Evolutionary conservation across 192 early-diverging fungal species (phyloP), one percentile per base, ranked within the genome.

Genomic region (Backusella liffmaniae): DNA sequence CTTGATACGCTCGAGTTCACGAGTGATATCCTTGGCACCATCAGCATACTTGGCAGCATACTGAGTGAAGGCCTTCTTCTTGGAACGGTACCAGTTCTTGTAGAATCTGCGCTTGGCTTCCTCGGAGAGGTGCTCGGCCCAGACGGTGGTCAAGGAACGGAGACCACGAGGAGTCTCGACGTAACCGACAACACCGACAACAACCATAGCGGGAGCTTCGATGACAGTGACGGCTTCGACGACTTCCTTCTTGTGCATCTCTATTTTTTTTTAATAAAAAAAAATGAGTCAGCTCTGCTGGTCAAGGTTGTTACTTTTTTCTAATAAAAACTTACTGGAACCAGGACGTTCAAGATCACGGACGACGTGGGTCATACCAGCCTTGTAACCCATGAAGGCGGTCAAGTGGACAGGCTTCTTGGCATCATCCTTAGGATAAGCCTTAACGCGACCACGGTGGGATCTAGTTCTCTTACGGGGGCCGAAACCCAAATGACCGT

Each of bases 51-150:
- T 98, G 90, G 95, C 92, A 85, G 96, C 91, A 90, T 98, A 98
- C 90, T 97, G 96, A 90, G 97, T 99, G 94, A 96, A 99, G 49
- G 97, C 98, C 96, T 99, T 99, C 90, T 97, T 97, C 95, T 99
- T 99, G 84, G 96, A 97, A 84, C 94, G 91, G 94, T 99, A 99
- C 96, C 96, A 99, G 95, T 97, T 99, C 94, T 98, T 97, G 96
- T 99, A 99, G 95, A 99, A 98, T 86, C 98, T 94, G 82, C 98
- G 95, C 91, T 93, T 96, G 76, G 98, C 85, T 84, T 98, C 98
- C 77, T 99, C 97, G 75, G 90, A 92, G 73, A 99, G 89, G 86
- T 99, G 97, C 91, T 99, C 95, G 73, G 98, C 97, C 98, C 98
- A 99, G 86, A 99, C 96, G 86, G 96, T 98, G 89, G 98, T 97